phyloP scores from a whole-genome alignment of 345 rosid species.

The Dipteronia dyeriana region DNA sequence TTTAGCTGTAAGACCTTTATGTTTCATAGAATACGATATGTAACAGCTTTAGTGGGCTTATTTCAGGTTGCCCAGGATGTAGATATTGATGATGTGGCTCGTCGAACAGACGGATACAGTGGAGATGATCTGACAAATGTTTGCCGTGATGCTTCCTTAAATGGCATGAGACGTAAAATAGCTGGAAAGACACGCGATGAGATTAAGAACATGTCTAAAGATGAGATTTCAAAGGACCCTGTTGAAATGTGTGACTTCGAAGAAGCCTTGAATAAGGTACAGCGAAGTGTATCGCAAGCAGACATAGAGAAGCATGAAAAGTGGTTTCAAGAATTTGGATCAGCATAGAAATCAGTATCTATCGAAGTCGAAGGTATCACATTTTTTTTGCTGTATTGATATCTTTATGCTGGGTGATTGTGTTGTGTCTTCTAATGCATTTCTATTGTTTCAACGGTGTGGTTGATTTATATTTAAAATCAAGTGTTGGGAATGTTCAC shows the following conservation, averaged over 20 bases:
- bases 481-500: neutral
- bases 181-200: slow-evolving; percentile 98
- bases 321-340: slow-evolving; percentile 94
- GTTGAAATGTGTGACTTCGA: slow-evolving; percentile 99
- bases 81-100: slow-evolving; percentile 86
- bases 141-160: slow-evolving; percentile 96
- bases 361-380: neutral
- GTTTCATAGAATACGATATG: neutral
- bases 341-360: slow-evolving; percentile 45
- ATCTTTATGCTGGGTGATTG: neutral
- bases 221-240: slow-evolving; percentile 96
- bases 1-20: neutral
- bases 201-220: slow-evolving; percentile 98
- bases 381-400: neutral
- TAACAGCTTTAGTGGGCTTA: slow-evolving; percentile 4
- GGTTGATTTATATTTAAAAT: neutral
- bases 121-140: slow-evolving; percentile 99
- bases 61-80: slow-evolving; percentile 87
- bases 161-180: slow-evolving; percentile 99
- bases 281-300: slow-evolving; percentile 84
- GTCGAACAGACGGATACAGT: slow-evolving; percentile 91
- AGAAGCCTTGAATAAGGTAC: slow-evolving; percentile 93
- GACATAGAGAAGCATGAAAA: slow-evolving; percentile 98
- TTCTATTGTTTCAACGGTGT: neutral
- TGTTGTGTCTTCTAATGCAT: neutral